Evolutionary conservation across 2,329 filamentous ascomycete species (phyloP), one percentile per base, ranked within the genome.

Genomic region (Chaetothyriales sp.): DNA sequence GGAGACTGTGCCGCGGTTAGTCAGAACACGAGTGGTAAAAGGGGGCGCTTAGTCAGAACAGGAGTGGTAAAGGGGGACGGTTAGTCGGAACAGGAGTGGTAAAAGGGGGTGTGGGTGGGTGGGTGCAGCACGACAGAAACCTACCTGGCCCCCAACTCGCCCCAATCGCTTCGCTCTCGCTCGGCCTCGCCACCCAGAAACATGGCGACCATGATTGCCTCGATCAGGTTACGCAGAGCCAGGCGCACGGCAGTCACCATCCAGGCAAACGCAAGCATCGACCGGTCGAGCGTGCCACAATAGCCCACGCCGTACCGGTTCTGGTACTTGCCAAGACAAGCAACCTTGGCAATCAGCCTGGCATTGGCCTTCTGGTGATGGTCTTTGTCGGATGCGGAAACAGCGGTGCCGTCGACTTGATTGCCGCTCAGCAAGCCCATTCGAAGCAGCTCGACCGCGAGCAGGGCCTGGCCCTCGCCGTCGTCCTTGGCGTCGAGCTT

Each of bases 251-350:
- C 81, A 1, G 83, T 83, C 43, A 88, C 82, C 53, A 97, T 75
- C 1, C 88, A 89, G 55, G 88, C 85, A 72, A 89, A 98, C 22
- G 82, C 83, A 44, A 98, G 76, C 49, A 95, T 75, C 59, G 90
- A 89, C 67, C 92, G 84, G 73, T 89, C 95, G 1, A 98, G 76
- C 1, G 92, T 90, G 0, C 92, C 92, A 1, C 90, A 95, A 68
- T 95, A 98, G 28, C 92, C 92, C 60, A 90, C 89, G 2, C 78
- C 76, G 20, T 25, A 18, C 60, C 86, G 79, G 66, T 98, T 92
- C 29, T 82, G 80, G 56, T 97, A 75, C 63, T 85, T 87, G 49
- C 89, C 78, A 53, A 97, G 74, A 50, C 86, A 89, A 13, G 89
- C 86, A 55, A 89, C 84, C 43, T 92, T 84, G 60, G 89, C 92